Evolutionary conservation across 2,329 filamentous ascomycete species (phyloP), one percentile per base, ranked within the genome.

Genomic region (Mollisia scopiformis): DNA sequence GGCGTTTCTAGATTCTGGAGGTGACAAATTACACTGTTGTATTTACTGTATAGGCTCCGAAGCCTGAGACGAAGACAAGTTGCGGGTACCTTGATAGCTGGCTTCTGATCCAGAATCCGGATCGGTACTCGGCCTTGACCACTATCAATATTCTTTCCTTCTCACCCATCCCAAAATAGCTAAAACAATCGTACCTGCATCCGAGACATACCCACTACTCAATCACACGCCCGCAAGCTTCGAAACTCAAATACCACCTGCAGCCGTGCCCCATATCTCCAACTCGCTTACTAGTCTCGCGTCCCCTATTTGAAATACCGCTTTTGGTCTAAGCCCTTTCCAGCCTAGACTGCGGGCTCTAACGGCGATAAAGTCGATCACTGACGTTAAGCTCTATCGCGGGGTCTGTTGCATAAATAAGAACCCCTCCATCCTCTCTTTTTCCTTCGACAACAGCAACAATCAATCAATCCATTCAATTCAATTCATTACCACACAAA

Each of bases 401-500:
- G 49, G 27, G 30, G 49, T 7, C n/a, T n/a, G n/a, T n/a, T 13
- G 8, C 49, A 35, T 31, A 31, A 30, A n/a, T 33, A 14, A 23
- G 14, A 8, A 51, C 49, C 49, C 49, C 49, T 51, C 49, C 30
- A n/a, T 50, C 47, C 41, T 21, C 51, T n/a, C 37, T 47, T 39
- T 16, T 43, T 46, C 52, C n/a, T n/a, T n/a, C n/a, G n/a, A n/a
- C n/a, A n/a, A n/a, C n/a, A n/a, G n/a, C n/a, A n/a, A n/a, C n/a
- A n/a, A n/a, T n/a, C 30, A 31, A 30, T 46, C 27, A 39, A 31
- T 31, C 23, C 5, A 16, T 25, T 16, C 23, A 14, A 7, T 23
- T 41, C 46, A 28, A 41, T 35, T 47, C 31, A 47, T 33, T 16
- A 19, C 11, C 21, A 33, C 27, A 21, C 66, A 89, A 56, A 63